Base-by-base conservation (phyloP, 2,329 filamentous ascomycete species). In the Grosmannia penicillata region DNA sequence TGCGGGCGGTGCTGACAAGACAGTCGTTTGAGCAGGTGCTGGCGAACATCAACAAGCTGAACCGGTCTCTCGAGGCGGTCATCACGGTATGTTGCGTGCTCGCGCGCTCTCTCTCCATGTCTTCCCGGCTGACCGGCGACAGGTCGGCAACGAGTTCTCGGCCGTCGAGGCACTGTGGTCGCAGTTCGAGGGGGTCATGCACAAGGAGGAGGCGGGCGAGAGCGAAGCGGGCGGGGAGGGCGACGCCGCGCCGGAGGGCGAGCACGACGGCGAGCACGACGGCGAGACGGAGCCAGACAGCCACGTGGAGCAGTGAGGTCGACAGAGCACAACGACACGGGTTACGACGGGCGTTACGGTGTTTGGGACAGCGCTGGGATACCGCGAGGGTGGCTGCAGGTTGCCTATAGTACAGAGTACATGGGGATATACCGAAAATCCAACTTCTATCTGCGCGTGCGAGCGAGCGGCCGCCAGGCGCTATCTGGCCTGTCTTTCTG, bases 131-230 rank as follows among this genome's bases (percentile, higher is more conserved):
- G 18, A 22, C 15, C 19, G 14, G 21, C 13, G 8, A 3, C 39
- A 84, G 78, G 78, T 98, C 37, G 91, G 91, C 27, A 94, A 94
- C 59, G 91, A 98, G 53, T 95, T 98, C 60, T 79, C 82, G n/a
- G 87, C 85, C 4, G 91, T 98, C 31, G 91, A 98, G 58, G 86
- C 85, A 23, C 70, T 98, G 14, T 98, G 91, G 91, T 93, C 83
- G 28, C 85, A 93, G 52, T 96, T 98, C 53, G 91, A 98, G 62
- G 82, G 79, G 48, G 87, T 96, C 49, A 96, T 95, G 87, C 83
- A 75, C 8, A 83, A 80, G 51, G 54, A 49, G 26, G 43, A 45
- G 37, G 26, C 11, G 5, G 33, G n/a, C 4, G 26, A 4, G 3
- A 27, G 18, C 4, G 35, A 31, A 7, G 15, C 15, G 11, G 27